These are phyloP conservation scores for Hibiscus trionum DNA, from an alignment of 345 rosid genomes.

Conservation along the genomic window DNA sequence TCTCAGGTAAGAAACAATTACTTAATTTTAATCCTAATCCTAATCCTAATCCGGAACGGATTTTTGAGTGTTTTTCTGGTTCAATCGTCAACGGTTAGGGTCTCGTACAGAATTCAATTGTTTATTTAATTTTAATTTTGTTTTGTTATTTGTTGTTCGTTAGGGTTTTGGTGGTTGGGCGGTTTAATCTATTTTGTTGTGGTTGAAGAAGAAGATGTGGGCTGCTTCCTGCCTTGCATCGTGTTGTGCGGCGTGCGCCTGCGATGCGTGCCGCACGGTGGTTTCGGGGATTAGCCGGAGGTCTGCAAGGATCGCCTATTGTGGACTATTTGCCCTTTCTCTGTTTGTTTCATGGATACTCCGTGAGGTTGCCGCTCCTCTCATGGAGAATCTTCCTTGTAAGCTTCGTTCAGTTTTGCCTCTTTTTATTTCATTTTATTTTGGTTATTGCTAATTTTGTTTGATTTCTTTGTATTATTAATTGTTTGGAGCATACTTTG, in stretches of 20 bases:
- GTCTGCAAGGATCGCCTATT: conserved; percentile 95
- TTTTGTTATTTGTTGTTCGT: not conserved
- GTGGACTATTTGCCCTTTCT: conserved; percentile 94
- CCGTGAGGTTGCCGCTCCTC: conserved; percentile 96
- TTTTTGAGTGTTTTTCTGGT: not conserved
- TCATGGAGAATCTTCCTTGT: conserved; percentile 98
- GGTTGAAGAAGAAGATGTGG: conserved; percentile 50
- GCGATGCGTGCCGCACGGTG: conserved; percentile 86
- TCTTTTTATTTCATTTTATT: not conserved
- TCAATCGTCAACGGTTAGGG: not conserved
- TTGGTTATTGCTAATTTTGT: not conserved
- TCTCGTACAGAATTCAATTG: not conserved
- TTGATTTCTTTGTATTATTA: not conserved
- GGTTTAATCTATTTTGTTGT: conserved; percentile 8
- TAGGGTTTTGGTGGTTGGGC: not conserved
- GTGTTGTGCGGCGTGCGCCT: conserved; percentile 96
- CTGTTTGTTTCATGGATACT: conserved; percentile 91
- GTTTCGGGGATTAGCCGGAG: conserved; percentile 88
- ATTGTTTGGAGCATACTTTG: not conserved
- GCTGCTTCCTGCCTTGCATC: conserved; percentile 99
- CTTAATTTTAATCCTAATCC: not conserved
- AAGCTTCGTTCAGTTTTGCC: conserved; percentile 21
- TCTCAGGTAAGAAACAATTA: not conserved
- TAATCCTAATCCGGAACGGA: not conserved
- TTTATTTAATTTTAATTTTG: not conserved